Evolutionary conservation across 2,329 filamentous ascomycete species (phyloP).

Genomic region (Fusarium sulawesiense): DNA sequence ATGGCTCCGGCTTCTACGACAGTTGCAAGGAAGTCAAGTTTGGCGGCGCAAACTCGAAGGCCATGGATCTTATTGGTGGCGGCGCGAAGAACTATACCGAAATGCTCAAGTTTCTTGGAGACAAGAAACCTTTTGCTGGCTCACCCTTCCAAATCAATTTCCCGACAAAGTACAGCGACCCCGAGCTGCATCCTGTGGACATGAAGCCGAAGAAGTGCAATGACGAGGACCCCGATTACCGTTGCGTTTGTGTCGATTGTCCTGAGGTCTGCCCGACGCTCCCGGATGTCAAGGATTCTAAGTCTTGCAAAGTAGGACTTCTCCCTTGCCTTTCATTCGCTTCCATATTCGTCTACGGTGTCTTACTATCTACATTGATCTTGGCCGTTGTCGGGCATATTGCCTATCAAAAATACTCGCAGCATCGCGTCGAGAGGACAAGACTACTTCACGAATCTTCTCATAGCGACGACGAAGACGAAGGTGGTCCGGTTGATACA

Average conservation of each 20-base stretch:
- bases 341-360: conserved; percentile 85
- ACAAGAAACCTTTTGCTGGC: conserved; percentile 84
- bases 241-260: conserved; percentile 95
- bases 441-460: conserved; percentile 85
- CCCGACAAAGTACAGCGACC: conserved; percentile 70
- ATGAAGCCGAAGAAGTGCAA: conserved; percentile 89
- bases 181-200: conserved; percentile 76
- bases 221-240: conserved; percentile 84
- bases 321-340: conserved; percentile 95
- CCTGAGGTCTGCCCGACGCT: conserved; percentile 85
- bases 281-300: conserved; percentile 75
- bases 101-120: conserved; percentile 90
- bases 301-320: conserved; percentile 83
- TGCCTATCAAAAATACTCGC: conserved; percentile 78
- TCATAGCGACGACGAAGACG: conserved; percentile 92
- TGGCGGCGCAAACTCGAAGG: conserved; percentile 89
- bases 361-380: conserved; percentile 76
- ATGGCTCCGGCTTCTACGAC: conserved; percentile 89
- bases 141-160: conserved; percentile 99
- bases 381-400: conserved; percentile 78
- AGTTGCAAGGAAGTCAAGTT: conserved; percentile 99
- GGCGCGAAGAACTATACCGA: conserved; percentile 90
- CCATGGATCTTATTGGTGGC: conserved; percentile 96
- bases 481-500: conserved; percentile 80
- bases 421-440: conserved; percentile 83